These are phyloP conservation scores for Fragaria nilgerrensis DNA, from an alignment of 306 rosid species.

Conservation along the genomic window DNA sequence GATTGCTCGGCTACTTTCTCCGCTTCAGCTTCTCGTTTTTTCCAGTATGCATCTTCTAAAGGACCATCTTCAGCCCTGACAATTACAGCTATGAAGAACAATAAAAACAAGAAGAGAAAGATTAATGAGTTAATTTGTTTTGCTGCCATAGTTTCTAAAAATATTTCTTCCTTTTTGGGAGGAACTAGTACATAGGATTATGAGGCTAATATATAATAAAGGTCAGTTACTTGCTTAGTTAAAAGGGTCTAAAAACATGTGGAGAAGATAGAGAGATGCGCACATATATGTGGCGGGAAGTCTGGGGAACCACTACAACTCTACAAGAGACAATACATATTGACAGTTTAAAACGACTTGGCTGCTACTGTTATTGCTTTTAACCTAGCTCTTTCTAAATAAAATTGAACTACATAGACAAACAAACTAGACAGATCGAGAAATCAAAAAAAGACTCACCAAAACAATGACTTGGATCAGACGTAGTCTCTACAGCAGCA, in stretches of 20 bases:
- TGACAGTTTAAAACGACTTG: conserved; percentile 60
- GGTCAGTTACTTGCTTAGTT: background rate
- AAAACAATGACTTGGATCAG: background rate
- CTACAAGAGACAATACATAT: conserved; percentile 36
- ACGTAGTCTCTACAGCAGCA: background rate
- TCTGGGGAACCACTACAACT: background rate
- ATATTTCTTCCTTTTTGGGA: background rate
- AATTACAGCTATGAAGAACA: conserved; percentile 20
- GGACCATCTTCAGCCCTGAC: conserved; percentile 30
- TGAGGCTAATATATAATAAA: background rate
- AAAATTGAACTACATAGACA: background rate
- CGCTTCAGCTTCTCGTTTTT: conserved; percentile 37
- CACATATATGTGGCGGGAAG: conserved; percentile 3
- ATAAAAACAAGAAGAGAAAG: conserved; percentile 19
- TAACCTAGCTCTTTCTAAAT: no score
- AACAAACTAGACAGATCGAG: background rate
- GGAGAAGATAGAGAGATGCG: background rate
- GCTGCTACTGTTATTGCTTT: background rate
- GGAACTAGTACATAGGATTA: background rate
- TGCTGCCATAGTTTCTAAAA: conserved; percentile 3
- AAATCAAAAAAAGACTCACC: background rate
- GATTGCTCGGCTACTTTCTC: conserved; percentile 13
- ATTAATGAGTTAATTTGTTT: background rate
- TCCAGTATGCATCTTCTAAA: conserved; percentile 52
- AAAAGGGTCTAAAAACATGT: background rate